These are phyloP conservation scores for Daldinia sp. DNA, from an alignment of 2,329 filamentous ascomycete genomes.

Conservation along the genomic window DNA sequence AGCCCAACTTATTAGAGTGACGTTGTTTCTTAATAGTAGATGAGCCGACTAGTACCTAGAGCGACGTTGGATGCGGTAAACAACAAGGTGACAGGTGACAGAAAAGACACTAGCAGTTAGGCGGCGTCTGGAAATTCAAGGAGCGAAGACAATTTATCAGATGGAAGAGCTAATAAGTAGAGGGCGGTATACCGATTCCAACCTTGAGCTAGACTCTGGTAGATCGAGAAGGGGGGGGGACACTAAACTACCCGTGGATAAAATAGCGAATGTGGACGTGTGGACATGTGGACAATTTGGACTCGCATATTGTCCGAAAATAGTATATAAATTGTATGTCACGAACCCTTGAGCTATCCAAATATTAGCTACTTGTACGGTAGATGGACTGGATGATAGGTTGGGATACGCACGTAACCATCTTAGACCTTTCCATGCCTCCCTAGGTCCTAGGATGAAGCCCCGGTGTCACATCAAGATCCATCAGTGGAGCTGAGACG, in stretches of 20 bases:
- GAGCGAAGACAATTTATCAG: conserved; percentile 12
- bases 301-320: neutral
- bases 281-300: too few species aligned
- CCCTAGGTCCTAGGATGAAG: neutral
- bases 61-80: neutral
- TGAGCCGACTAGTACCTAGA: neutral
- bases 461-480: neutral
- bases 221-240: conserved; percentile 16
- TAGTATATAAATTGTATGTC: neutral
- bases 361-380: neutral
- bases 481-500: neutral
- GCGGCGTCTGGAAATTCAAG: neutral
- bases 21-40: neutral
- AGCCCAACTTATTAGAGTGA: neutral
- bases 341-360: neutral
- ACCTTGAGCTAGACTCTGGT: conserved; percentile 30
- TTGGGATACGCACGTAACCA: neutral
- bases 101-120: neutral
- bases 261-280: conserved; percentile 39
- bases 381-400: neutral
- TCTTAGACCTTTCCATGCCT: neutral
- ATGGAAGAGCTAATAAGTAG: conserved; percentile 15
- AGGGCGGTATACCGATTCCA: conserved; percentile 9
- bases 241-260: conserved; percentile 40
- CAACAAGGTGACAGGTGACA: conserved; percentile 9